These are phyloP conservation scores for Fraxinus velutina DNA, from an alignment of 305 asterid genomes.

Conservation along the genomic window DNA sequence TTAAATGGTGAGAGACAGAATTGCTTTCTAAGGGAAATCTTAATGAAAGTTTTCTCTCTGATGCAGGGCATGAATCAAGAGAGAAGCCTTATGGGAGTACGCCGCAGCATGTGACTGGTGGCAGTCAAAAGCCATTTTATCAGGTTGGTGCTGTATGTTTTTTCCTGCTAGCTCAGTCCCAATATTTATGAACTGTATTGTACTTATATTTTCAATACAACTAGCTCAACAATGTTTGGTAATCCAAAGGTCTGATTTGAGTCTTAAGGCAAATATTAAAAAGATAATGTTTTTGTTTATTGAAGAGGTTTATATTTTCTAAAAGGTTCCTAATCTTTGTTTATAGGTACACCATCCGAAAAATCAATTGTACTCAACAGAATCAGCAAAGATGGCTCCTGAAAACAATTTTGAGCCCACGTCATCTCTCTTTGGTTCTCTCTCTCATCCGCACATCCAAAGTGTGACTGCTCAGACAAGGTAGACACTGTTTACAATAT, in stretches of 20 bases:
- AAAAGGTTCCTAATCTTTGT: conserved; percentile 12
- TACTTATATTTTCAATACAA: conserved; percentile 1
- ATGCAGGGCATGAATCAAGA: conserved; percentile 45
- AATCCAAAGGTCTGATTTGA: conserved; percentile 18
- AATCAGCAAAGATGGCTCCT: conserved; percentile 37
- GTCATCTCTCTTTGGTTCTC: conserved; percentile 29
- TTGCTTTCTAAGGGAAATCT: conserved; percentile 16
- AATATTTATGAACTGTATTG: conserved; percentile 6
- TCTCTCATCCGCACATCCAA: conserved; percentile 31
- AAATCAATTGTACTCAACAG: conserved; percentile 27
- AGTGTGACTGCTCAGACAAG: conserved; percentile 29
- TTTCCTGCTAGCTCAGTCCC: conserved; percentile 12
- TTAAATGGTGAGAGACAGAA: conserved; percentile 2
- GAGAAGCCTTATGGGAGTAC: conserved; percentile 42
- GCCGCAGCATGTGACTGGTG: conserved; percentile 28
- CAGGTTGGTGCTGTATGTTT: conserved; percentile 38
- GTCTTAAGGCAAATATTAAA: background rate
- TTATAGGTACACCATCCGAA: conserved; percentile 38
- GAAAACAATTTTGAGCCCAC: conserved; percentile 27
- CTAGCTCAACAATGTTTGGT: conserved; percentile 9
- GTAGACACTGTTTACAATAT: conserved; percentile 24
- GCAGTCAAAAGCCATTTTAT: conserved; percentile 33
- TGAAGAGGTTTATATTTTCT: background rate
- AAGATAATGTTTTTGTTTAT: background rate
- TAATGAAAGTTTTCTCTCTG: conserved; percentile 21